A percentile compares a stretch with the other conserved stretches of the same genome.
phyloP scores from a whole-genome alignment of 2,329 filamentous ascomycete species.

The Phialophora tarda region DNA sequence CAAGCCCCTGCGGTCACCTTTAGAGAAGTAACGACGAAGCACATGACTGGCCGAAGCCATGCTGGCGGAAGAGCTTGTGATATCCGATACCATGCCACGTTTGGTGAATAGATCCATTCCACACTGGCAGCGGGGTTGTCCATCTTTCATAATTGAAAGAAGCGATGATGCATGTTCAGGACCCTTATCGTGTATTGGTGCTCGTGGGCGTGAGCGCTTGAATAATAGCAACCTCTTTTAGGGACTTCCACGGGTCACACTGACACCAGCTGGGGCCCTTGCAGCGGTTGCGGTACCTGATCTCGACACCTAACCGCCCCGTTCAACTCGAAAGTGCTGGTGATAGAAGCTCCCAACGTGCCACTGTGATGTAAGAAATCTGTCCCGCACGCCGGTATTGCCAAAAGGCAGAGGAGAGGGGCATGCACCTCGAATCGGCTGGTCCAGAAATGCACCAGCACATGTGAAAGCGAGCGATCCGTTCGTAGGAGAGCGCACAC shows the following conservation, averaged over 20 bases:
- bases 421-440: conserved; percentile 4
- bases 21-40: background rate
- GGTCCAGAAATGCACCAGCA: background rate
- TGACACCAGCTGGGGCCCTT: conserved; percentile 16
- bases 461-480: conserved; percentile 19
- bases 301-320: conserved; percentile 21
- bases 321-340: background rate
- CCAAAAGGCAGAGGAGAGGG: background rate
- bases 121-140: conserved; percentile 25
- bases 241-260: conserved; percentile 27
- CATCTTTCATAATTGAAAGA: conserved; percentile 12
- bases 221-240: conserved; percentile 30
- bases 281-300: conserved; percentile 29
- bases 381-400: background rate
- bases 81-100: conserved; percentile 28
- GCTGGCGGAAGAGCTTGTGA: conserved; percentile 9
- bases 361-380: conserved; percentile 2
- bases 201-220: background rate
- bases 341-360: background rate
- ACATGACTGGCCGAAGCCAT: conserved; percentile 7
- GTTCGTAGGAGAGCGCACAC: background rate
- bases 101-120: conserved; percentile 37
- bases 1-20: too few relatives aligned
- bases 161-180: conserved; percentile 19
- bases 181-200: conserved; percentile 12